Percentiles rank a stretch among this genome's conserved stretches.
Conservation (phyloP, 2,329 filamentous ascomycete genomes). For the Colletotrichum higginsianum region DNA sequence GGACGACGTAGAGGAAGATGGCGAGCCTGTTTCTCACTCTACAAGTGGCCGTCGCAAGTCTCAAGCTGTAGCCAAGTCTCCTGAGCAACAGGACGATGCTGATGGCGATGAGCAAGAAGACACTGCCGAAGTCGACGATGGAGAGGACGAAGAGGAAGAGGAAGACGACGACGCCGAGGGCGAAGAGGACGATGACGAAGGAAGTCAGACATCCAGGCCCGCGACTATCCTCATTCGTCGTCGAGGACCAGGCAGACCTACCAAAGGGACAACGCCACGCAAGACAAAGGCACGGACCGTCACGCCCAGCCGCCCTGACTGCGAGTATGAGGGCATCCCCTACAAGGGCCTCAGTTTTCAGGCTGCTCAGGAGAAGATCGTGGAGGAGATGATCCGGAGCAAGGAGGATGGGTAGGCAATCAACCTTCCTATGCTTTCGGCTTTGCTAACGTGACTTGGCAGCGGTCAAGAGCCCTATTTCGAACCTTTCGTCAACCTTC, state of each 20-base stretch:
- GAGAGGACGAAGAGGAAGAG: slow-evolving; percentile 47
- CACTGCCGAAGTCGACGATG: slow-evolving; percentile 46
- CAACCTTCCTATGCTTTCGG: slow-evolving; percentile 13
- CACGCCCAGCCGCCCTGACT: slow-evolving; percentile 61
- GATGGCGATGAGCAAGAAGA: slow-evolving; percentile 48
- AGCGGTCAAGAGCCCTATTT: slow-evolving; percentile 80
- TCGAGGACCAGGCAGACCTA: slow-evolving; percentile 53
- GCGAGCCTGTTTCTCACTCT: slow-evolving; percentile 43
- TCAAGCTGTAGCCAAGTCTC: slow-evolving; percentile 31
- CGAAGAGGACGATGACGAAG: slow-evolving; percentile 53
- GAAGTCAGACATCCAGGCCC: slow-evolving; percentile 45
- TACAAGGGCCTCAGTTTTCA: slow-evolving; percentile 85
- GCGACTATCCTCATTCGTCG: slow-evolving; percentile 57
- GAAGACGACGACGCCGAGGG: slow-evolving; percentile 50
- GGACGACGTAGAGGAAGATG: slow-evolving; percentile 33
- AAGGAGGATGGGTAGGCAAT: slow-evolving; percentile 75
- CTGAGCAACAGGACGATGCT: slow-evolving; percentile 49
- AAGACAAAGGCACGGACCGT: slow-evolving; percentile 50
- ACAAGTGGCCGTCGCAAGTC: slow-evolving; percentile 33
- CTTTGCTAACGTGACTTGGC: slow-evolving; percentile 20
- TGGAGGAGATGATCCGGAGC: slow-evolving; percentile 80
- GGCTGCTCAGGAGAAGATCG: slow-evolving; percentile 87
- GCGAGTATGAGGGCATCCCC: slow-evolving; percentile 68
- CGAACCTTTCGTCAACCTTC: slow-evolving; percentile 83
- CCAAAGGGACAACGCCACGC: slow-evolving; percentile 52